These are phyloP conservation scores for Herpomyces periplanetae DNA, from an alignment of 2,329 filamentous ascomycete species.

Conservation along the genomic window DNA sequence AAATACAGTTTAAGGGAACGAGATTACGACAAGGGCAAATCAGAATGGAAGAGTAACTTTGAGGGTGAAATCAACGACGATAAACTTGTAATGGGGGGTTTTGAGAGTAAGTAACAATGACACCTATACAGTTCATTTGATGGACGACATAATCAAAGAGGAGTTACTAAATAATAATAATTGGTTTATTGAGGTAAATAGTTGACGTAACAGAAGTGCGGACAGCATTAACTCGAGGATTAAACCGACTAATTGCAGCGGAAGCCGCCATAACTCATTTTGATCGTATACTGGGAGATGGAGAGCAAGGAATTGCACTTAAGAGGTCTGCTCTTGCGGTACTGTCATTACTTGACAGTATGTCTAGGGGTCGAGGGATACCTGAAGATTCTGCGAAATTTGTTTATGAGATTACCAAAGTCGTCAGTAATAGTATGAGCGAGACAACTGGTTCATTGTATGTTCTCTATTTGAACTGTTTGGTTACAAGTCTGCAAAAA, in stretches of 20 bases:
- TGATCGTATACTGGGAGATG: slow-evolving; percentile 53
- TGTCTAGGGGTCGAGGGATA: not conserved
- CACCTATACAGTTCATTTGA: too few species aligned
- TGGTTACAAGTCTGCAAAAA: too few species aligned
- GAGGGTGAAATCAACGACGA: too few species aligned
- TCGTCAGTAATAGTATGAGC: slow-evolving; percentile 29
- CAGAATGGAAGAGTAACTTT: too few species aligned
- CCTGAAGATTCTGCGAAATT: slow-evolving; percentile 17
- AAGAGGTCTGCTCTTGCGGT: slow-evolving; percentile 25
- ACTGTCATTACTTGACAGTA: not conserved
- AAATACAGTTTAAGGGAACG: too few species aligned
- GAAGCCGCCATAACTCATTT: slow-evolving; percentile 24
- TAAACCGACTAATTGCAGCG: slow-evolving; percentile 20
- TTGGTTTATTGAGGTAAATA: too few species aligned
- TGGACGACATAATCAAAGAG: too few species aligned
- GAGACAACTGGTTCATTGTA: slow-evolving; percentile 37
- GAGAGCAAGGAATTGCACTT: slow-evolving; percentile 54
- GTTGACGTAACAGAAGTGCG: slow-evolving; percentile 14
- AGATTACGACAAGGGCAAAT: too few species aligned
- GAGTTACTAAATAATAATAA: too few species aligned
- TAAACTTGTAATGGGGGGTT: too few species aligned
- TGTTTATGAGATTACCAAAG: slow-evolving; percentile 17
- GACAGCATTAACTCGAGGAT: slow-evolving; percentile 13
- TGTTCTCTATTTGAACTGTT: too few species aligned
- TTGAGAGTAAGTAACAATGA: too few species aligned